Percentiles rank a stretch among this genome's conserved stretches.
These are phyloP conservation scores for Scleroderma bovista DNA, from an alignment of 768 basidiomycete genomes.

Conservation along the genomic window DNA sequence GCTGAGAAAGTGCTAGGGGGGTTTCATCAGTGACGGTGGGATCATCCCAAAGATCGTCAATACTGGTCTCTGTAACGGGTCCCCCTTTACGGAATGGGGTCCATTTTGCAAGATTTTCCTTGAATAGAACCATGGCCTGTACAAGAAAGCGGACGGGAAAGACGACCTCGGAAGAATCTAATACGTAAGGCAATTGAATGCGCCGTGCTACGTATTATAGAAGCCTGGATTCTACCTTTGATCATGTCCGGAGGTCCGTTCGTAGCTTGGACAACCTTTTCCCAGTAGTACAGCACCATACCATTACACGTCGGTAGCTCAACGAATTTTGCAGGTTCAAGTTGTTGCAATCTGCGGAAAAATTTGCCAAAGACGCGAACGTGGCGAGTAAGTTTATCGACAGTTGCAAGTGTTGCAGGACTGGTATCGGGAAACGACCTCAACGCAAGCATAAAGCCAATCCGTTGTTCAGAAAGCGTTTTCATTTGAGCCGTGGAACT, in stretches of 20 bases:
- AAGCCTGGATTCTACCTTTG: constrained; percentile 40
- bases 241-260: constrained; percentile 46
- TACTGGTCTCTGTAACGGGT: constrained; percentile 54
- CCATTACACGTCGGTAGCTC: constrained; percentile 57
- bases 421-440: constrained; percentile 29
- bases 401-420: constrained; percentile 37
- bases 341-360: constrained; percentile 69
- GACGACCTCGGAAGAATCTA: constrained; percentile 58
- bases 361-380: constrained; percentile 72
- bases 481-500: constrained; percentile 53
- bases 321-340: constrained; percentile 54
- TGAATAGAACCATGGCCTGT: constrained; percentile 82
- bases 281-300: constrained; percentile 78
- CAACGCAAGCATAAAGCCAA: constrained; percentile 42
- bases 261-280: constrained; percentile 69
- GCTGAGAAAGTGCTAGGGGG: constrained; percentile 50
- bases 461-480: constrained; percentile 52
- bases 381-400: constrained; percentile 62
- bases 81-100: constrained; percentile 59
- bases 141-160: constrained; percentile 80
- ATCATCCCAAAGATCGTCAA: constrained; percentile 10
- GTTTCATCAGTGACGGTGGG: constrained; percentile 9
- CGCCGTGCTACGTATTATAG: background rate
- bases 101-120: constrained; percentile 78
- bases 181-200: background rate